These are phyloP conservation scores for Coemansia sp. DNA, from an alignment of 371 early-diverging fungal genomes.

Conservation along the genomic window DNA sequence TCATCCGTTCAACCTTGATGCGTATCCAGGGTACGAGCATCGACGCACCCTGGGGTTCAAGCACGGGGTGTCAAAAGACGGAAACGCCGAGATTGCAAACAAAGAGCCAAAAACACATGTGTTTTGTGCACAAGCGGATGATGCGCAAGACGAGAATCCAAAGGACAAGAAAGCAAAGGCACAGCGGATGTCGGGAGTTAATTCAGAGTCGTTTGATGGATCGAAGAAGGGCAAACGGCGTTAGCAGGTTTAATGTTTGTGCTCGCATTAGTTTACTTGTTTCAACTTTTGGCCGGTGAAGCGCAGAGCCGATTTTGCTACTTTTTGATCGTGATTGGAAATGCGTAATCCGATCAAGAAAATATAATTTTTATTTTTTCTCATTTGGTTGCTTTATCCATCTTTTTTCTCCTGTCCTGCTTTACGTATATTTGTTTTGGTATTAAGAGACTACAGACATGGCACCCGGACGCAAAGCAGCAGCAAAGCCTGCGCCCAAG, in stretches of 20 bases:
- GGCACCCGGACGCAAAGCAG: slow-evolving; percentile 20
- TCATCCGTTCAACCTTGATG: slow-evolving; percentile 64
- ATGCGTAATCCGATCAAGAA: not conserved
- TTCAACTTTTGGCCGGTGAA: no score
- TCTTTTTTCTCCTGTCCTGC: not conserved
- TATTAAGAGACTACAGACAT: not conserved
- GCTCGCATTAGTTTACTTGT: no score
- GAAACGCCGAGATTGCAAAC: slow-evolving; percentile 77
- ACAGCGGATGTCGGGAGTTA: not conserved
- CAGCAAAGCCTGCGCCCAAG: slow-evolving; percentile 15
- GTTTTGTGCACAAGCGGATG: slow-evolving; percentile 31
- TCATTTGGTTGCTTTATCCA: not conserved
- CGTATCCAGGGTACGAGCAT: slow-evolving; percentile 89
- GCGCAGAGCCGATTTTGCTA: no score
- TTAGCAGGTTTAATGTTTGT: not conserved
- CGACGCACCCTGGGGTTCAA: slow-evolving; percentile 91
- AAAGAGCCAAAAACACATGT: slow-evolving; percentile 69
- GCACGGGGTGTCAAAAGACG: slow-evolving; percentile 71
- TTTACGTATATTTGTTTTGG: not conserved
- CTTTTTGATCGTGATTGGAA: no score
- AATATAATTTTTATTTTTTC: not conserved
- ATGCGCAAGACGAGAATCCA: not conserved
- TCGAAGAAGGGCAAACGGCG: not conserved
- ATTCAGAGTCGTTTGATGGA: not conserved
- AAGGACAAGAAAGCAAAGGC: not conserved